phyloP scores from a whole-genome alignment of 768 basidiomycete species.

The Candolleomyces eurysporus region DNA sequence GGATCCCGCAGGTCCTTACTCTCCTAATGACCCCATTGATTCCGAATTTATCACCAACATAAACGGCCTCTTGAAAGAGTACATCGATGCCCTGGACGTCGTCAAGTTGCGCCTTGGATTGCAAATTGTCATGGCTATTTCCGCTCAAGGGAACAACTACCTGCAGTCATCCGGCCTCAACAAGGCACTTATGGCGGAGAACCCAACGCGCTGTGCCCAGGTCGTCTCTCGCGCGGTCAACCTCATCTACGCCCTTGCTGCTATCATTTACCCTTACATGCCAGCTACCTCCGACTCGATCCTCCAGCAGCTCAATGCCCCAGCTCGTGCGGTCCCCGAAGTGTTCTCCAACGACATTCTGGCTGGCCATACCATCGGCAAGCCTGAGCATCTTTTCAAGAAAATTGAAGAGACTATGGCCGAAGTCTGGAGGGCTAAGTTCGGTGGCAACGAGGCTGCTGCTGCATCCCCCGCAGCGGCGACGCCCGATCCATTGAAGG shows the following conservation, averaged over 20 bases:
- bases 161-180: constrained; percentile 91
- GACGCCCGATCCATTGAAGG: constrained; percentile 38
- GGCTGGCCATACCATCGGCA: constrained; percentile 80
- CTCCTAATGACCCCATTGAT: constrained; percentile 64
- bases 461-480: constrained; percentile 29
- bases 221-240: constrained; percentile 90
- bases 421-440: constrained; percentile 76
- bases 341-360: constrained; percentile 79
- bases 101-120: constrained; percentile 89
- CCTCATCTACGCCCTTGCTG: constrained; percentile 87
- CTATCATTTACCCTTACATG: constrained; percentile 94
- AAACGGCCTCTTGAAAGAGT: constrained; percentile 76
- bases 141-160: constrained; percentile 87
- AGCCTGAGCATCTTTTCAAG: constrained; percentile 89
- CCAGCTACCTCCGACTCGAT: constrained; percentile 83
- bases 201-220: constrained; percentile 84
- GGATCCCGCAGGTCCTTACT: constrained; percentile 67
- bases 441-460: constrained; percentile 56
- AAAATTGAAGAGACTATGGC: constrained; percentile 91
- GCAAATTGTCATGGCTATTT: constrained; percentile 88
- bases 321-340: constrained; percentile 74
- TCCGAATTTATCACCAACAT: constrained; percentile 77
- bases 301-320: constrained; percentile 85
- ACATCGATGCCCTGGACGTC: constrained; percentile 83
- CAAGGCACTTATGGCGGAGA: constrained; percentile 80